phyloP scores from a whole-genome alignment of 345 rosid species.

The Hibiscus trionum region DNA sequence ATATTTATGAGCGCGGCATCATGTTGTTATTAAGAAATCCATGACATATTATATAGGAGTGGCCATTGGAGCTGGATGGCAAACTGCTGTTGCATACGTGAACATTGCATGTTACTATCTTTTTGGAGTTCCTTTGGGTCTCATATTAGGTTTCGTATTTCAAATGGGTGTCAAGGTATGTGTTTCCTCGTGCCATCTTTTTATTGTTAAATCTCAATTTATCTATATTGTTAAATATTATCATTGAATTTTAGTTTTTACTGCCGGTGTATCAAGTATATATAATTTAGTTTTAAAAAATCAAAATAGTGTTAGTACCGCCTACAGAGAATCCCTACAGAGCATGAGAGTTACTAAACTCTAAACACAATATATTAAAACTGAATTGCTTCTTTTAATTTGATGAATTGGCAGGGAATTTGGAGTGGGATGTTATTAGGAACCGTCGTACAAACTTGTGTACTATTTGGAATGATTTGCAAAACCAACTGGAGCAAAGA shows the following conservation, averaged over 20 bases:
- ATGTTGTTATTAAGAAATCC: too few relatives aligned
- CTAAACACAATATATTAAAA: not conserved
- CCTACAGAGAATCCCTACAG: too few relatives aligned
- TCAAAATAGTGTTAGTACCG: too few relatives aligned
- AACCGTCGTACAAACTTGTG: constrained; percentile 46
- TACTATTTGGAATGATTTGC: constrained; percentile 48
- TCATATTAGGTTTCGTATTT: constrained; percentile 45
- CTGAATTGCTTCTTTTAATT: constrained; percentile 12
- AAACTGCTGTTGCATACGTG: constrained; percentile 58
- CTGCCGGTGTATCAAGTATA: too few relatives aligned
- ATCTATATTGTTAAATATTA: too few relatives aligned
- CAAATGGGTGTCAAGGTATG: constrained; percentile 46
- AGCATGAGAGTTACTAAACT: too few relatives aligned
- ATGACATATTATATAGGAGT: constrained; percentile 24
- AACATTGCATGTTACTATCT: constrained; percentile 54
- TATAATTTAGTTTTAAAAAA: too few relatives aligned
- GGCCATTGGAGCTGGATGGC: constrained; percentile 85
- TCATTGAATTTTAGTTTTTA: too few relatives aligned
- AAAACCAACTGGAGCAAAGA: constrained; percentile 67
- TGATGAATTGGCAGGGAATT: constrained; percentile 41
- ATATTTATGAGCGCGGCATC: too few relatives aligned
- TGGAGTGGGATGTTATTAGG: constrained; percentile 75
- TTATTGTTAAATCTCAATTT: not conserved
- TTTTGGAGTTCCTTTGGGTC: constrained; percentile 73
- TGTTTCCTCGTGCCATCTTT: not conserved